Evolutionary conservation across 805 yeast species (phyloP).

Genomic region (Wickerhamomyces tratensis): DNA sequence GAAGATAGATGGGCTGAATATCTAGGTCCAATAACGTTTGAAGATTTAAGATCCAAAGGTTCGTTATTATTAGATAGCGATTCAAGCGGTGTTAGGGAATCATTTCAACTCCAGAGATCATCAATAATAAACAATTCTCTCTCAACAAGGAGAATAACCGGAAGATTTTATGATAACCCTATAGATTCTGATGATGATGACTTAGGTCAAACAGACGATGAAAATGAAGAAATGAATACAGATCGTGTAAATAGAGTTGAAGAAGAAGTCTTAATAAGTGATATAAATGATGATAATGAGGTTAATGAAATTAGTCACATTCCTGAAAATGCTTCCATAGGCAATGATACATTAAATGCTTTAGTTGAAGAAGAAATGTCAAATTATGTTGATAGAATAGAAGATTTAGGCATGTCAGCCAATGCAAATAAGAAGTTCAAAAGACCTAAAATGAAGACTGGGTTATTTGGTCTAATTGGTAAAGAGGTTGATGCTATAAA

Average conservation of each 20-base stretch:
- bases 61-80: conserved; percentile 5
- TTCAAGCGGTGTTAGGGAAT: conserved; percentile 12
- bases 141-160: conserved; percentile 3
- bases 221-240: conserved; percentile 1
- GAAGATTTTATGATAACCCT: conserved; percentile 5
- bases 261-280: background rate
- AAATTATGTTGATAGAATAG: background rate
- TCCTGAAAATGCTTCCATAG: background rate
- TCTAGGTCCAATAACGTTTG: conserved; percentile 28
- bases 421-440: conserved; percentile 15
- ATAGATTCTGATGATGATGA: conserved; percentile 4
- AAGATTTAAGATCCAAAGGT: conserved; percentile 2
- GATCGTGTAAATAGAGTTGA: conserved; percentile 3
- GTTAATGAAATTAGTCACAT: conserved; percentile 8
- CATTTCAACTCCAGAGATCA: conserved; percentile 11
- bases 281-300: conserved; percentile 6
- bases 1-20: conserved; percentile 71
- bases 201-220: background rate
- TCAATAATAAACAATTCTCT: background rate
- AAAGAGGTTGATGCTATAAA: conserved; percentile 73
- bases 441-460: conserved; percentile 57
- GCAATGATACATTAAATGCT: background rate
- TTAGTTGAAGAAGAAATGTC: background rate
- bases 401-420: background rate
- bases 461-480: conserved; percentile 57